These are phyloP conservation scores for Oemleria cerasiformis DNA, from an alignment of 306 rosid genomes.

Conservation along the genomic window DNA sequence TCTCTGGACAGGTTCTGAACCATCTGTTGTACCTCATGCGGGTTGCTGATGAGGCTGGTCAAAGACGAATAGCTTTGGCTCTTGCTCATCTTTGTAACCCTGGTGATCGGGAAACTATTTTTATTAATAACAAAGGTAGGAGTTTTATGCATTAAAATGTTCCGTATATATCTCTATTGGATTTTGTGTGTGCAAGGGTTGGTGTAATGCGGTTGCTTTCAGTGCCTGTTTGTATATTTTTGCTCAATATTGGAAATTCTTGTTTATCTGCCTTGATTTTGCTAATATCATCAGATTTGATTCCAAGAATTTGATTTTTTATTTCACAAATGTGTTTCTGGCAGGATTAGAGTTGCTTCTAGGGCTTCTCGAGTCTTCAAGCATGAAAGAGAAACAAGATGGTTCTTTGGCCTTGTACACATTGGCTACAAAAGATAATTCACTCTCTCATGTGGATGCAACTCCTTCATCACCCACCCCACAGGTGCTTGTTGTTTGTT, in stretches of 20 bases:
- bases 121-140: conserved; percentile 60
- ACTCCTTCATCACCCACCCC: conserved; percentile 73
- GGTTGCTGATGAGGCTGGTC: conserved; percentile 49
- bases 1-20: conserved; percentile 41
- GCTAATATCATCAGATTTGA: background rate
- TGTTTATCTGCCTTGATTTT: background rate
- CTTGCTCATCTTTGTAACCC: conserved; percentile 79
- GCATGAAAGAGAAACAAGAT: conserved; percentile 59
- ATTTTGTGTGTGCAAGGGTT: background rate
- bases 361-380: conserved; percentile 59
- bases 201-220: background rate
- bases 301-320: background rate
- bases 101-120: conserved; percentile 52
- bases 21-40: conserved; percentile 72
- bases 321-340: background rate
- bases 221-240: background rate
- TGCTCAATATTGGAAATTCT: background rate
- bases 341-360: conserved; percentile 75
- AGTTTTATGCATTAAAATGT: conserved; percentile 7
- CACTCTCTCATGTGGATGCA: conserved; percentile 61
- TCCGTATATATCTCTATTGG: background rate
- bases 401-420: conserved; percentile 69
- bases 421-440: conserved; percentile 64
- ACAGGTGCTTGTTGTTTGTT: conserved; percentile 40
- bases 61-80: conserved; percentile 66